phyloP scores from a whole-genome alignment of 352 stramenopile genomes.

The Phytophthora podocarpi region DNA sequence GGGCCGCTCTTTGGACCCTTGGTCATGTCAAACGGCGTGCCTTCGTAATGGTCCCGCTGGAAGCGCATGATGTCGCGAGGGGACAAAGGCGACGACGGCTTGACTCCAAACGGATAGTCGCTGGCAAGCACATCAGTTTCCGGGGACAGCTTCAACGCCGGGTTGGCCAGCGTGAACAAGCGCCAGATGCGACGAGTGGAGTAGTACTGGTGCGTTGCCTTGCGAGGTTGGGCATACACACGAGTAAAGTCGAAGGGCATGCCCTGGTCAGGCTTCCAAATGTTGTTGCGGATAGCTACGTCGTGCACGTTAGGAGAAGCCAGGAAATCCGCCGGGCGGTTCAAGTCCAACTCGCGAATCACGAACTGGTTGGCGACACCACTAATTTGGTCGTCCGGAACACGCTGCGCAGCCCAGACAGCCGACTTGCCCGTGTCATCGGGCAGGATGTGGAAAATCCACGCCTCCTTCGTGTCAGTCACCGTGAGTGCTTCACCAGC shows the following conservation, averaged over 20 bases:
- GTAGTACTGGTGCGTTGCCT: conserved; percentile 75
- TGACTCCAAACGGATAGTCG: conserved; percentile 90
- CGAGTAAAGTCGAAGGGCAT: conserved; percentile 90
- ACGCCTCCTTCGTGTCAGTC: conserved; percentile 90
- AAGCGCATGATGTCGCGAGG: conserved; percentile 91
- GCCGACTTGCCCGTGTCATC: conserved; percentile 93
- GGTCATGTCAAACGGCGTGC: conserved; percentile 91
- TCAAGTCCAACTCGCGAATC: conserved; percentile 88
- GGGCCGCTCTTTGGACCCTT: conserved; percentile 78
- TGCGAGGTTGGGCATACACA: conserved; percentile 77
- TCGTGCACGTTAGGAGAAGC: conserved; percentile 89
- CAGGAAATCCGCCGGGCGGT: conserved; percentile 84
- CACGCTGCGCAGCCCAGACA: conserved; percentile 93
- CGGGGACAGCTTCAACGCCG: conserved; percentile 68
- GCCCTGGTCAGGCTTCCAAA: conserved; percentile 67
- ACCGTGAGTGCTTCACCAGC: conserved; percentile 92
- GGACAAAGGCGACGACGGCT: conserved; percentile 54
- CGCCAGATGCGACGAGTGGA: conserved; percentile 92
- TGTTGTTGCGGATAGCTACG: conserved; percentile 83
- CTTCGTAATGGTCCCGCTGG: conserved; percentile 94
- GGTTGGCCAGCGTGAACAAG: conserved; percentile 83
- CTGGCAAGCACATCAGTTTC: conserved; percentile 75
- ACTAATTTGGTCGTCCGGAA: conserved; percentile 86
- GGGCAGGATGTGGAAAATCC: conserved; percentile 96
- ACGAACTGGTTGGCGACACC: conserved; percentile 95